Evolutionary conservation across 1,284 basidiomycete species (phyloP), one percentile per base, ranked within the genome.

Genomic region (Coriolopsis trogii): DNA sequence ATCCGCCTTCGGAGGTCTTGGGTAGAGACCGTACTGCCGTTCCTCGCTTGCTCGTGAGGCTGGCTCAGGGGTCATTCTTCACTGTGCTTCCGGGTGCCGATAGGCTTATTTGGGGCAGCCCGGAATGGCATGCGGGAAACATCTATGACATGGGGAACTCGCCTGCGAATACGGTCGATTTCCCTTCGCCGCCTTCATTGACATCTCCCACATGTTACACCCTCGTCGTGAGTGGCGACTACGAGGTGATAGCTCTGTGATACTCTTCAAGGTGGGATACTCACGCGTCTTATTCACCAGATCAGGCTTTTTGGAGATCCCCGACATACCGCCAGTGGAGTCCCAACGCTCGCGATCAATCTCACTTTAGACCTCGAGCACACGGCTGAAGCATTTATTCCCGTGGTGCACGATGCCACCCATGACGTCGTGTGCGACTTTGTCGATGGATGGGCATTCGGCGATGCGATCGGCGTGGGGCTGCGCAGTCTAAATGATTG

Each of bases 261-360:
- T 8, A 36, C 13, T 20, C 15, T 6, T 24, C 3, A 13, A 25
- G 20, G 37, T 12, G 23, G n/a, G 10, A 6, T 33, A 1, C 1
- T 25, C 18, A 31, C 26, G 20, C 4, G 13, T 2, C 16, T 31
- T 6, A 12, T 34, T 13, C 42, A 30, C 58, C 39, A 91, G 87
- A 90, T 92, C 52, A 73, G 89, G 50, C 73, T 92, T 16, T 92
- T 92, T 63, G 90, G 89, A 8, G 88, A 89, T 63, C 87, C 89
- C 2, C 67, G 62, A 31, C 67, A 66, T 15, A 60, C 69, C 24
- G 69, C 69, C 4, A 71, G 66, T 13, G 68, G 75, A 2, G 55
- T 71, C 9, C 86, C 89, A 0, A 70, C 76, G 10, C 73, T 87
- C 53, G 77, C 69, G 18, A 67, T 89, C 50, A 71, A 69, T 7